These are phyloP conservation scores for Gloeopeniophorella convolvens DNA, from an alignment of 768 basidiomycete genomes.

Conservation along the genomic window DNA sequence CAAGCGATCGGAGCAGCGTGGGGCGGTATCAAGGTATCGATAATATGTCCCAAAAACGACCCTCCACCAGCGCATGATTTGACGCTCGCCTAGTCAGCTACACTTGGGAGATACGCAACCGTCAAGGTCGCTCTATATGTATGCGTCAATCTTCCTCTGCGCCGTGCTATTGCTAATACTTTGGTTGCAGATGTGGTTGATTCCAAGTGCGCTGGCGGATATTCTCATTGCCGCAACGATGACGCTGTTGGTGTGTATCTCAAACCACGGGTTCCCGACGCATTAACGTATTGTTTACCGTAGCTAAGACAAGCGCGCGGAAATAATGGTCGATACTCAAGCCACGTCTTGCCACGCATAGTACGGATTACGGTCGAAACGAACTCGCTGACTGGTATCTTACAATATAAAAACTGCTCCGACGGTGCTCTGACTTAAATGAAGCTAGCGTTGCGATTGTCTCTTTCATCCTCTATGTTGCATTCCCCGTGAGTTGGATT, in stretches of 20 bases:
- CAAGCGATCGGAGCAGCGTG: background rate
- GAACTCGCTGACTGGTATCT: conserved; percentile 19
- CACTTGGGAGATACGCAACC: background rate
- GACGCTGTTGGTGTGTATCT: conserved; percentile 3
- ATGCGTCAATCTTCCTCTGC: background rate
- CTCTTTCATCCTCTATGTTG: conserved; percentile 6
- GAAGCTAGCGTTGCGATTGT: conserved; percentile 1
- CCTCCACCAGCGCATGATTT: background rate
- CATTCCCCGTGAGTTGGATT: conserved; percentile 6
- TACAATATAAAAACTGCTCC: background rate
- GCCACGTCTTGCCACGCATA: conserved; percentile 18
- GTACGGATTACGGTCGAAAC: conserved; percentile 26
- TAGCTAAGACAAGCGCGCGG: background rate
- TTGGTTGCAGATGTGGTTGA: conserved; percentile 4
- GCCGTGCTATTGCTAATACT: no score
- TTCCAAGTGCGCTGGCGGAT: conserved; percentile 6
- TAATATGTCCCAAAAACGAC: background rate
- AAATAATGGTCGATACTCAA: background rate
- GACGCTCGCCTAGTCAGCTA: no score
- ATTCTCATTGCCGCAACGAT: conserved; percentile 8
- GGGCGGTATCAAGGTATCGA: conserved; percentile 6
- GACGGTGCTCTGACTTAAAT: background rate
- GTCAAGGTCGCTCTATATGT: conserved; percentile 6
- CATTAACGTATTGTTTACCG: background rate
- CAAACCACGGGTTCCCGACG: background rate